Percentiles rank a stretch among this genome's conserved stretches.
These are phyloP conservation scores for Aphanomyces cochlioides DNA, from an alignment of 352 stramenopile species.

Conservation along the genomic window DNA sequence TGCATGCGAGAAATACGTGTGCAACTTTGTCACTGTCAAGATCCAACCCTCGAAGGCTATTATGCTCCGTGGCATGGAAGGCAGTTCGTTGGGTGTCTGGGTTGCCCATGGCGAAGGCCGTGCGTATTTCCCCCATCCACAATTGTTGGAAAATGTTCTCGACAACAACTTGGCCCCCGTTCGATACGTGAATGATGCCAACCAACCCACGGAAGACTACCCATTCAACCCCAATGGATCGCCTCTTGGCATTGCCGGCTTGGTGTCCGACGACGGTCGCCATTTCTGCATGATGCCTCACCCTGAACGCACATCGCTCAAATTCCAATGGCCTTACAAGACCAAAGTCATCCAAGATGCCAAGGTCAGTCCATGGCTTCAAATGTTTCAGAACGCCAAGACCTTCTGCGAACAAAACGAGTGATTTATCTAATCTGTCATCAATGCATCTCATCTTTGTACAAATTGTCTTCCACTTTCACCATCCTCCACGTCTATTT, in stretches of 20 bases:
- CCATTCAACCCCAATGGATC: constrained; percentile 99
- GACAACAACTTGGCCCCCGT: constrained; percentile 92
- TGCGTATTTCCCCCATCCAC: constrained; percentile 94
- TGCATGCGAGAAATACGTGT: constrained; percentile 94
- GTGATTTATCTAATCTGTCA: constrained; percentile 7
- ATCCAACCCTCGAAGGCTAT: constrained; percentile 94
- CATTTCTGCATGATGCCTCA: constrained; percentile 99
- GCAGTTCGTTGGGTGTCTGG: constrained; percentile 97
- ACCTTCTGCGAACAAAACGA: constrained; percentile 88
- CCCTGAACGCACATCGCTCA: constrained; percentile 96
- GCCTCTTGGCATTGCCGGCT: constrained; percentile 92
- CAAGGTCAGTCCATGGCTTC: constrained; percentile 92
- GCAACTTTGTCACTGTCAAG: constrained; percentile 94
- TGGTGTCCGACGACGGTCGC: constrained; percentile 95
- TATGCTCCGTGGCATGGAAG: constrained; percentile 98
- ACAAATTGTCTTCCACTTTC: background rate
- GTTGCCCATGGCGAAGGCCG: constrained; percentile 90
- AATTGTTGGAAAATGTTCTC: constrained; percentile 86
- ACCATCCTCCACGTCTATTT: too few species aligned
- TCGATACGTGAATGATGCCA: constrained; percentile 96
- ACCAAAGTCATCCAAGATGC: constrained; percentile 77
- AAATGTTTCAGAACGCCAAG: constrained; percentile 98
- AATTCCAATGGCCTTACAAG: constrained; percentile 97
- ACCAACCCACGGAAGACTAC: constrained; percentile 93
- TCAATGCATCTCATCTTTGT: background rate